Conservation (phyloP, 2,329 filamentous ascomycete genomes). For the Verticillium nonalfalfae region DNA sequence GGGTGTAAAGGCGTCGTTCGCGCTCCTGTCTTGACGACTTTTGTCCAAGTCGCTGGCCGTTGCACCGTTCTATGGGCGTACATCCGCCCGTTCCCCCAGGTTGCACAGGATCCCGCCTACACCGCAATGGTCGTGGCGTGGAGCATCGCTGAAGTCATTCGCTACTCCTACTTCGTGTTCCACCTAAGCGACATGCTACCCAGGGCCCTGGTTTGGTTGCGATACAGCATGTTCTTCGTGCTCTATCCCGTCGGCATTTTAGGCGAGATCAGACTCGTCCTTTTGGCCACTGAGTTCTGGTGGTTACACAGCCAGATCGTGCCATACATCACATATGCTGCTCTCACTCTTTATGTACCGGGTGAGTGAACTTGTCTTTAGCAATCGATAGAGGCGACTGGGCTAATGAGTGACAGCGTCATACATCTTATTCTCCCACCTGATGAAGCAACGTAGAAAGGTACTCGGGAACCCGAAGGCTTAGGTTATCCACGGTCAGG, state of each 20-base stretch:
- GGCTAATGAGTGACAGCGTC: constrained; percentile 39
- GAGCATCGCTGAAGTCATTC: constrained; percentile 84
- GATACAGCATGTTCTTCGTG: constrained; percentile 89
- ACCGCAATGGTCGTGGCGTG: constrained; percentile 77
- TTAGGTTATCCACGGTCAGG: constrained; percentile 12
- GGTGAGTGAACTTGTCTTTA: constrained; percentile 43
- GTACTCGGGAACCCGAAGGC: constrained; percentile 58
- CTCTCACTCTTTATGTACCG: constrained; percentile 72
- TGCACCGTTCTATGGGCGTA: constrained; percentile 87
- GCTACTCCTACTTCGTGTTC: constrained; percentile 85
- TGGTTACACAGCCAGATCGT: constrained; percentile 36
- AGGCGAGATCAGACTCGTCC: constrained; percentile 80
- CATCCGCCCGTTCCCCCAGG: constrained; percentile 64
- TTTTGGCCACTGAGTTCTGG: constrained; percentile 58
- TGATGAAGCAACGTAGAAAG: constrained; percentile 85
- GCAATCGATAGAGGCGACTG: background rate
- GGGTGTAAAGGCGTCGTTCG: constrained; percentile 66
- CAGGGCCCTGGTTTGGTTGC: constrained; percentile 64
- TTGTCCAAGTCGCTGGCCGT: constrained; percentile 83
- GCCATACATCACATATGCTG: constrained; percentile 53
- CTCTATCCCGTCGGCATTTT: constrained; percentile 88
- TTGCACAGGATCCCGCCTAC: constrained; percentile 57
- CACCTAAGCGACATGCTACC: constrained; percentile 61
- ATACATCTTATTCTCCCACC: constrained; percentile 85
- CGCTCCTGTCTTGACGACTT: constrained; percentile 75